Conservation (phyloP, 176 grass and related monocot genomes). For the Zea luxurians region DNA sequence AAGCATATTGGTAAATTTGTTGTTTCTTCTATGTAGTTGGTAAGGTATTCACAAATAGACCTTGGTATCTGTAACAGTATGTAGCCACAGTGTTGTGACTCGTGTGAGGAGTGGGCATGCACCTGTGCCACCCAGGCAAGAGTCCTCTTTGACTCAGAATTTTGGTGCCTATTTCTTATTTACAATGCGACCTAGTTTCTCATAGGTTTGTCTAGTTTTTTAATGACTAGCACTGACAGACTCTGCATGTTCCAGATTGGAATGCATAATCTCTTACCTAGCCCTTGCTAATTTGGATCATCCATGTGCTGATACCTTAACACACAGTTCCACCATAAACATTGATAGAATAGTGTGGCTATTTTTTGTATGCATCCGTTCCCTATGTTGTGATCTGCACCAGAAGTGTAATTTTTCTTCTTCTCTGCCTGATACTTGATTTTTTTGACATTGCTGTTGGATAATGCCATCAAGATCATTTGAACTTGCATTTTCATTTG, state of each 20-base stretch:
- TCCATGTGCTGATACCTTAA: not conserved
- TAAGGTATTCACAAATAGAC: not conserved
- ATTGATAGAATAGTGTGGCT: no score
- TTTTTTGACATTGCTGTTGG: not conserved
- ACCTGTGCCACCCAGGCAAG: not conserved
- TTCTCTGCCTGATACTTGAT: not conserved
- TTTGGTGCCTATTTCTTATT: not conserved
- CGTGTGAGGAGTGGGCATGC: not conserved
- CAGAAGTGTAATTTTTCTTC: not conserved
- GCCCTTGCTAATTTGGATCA: conserved; percentile 3
- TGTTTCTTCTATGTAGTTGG: not conserved
- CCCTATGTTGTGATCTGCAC: not conserved
- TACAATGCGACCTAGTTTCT: not conserved
- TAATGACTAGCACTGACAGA: not conserved
- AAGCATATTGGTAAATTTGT: not conserved
- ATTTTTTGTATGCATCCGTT: not conserved
- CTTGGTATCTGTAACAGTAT: not conserved
- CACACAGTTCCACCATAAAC: no score
- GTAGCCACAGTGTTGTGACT: not conserved
- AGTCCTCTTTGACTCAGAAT: no score
- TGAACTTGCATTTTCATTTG: conserved; percentile 16
- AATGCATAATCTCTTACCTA: not conserved
- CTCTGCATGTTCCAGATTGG: not conserved
- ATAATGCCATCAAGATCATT: conserved; percentile 10
- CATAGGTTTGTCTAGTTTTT: not conserved